These are phyloP conservation scores for Neurospora hispaniola DNA, from an alignment of 495 filamentous ascomycete species.

Conservation along the genomic window DNA sequence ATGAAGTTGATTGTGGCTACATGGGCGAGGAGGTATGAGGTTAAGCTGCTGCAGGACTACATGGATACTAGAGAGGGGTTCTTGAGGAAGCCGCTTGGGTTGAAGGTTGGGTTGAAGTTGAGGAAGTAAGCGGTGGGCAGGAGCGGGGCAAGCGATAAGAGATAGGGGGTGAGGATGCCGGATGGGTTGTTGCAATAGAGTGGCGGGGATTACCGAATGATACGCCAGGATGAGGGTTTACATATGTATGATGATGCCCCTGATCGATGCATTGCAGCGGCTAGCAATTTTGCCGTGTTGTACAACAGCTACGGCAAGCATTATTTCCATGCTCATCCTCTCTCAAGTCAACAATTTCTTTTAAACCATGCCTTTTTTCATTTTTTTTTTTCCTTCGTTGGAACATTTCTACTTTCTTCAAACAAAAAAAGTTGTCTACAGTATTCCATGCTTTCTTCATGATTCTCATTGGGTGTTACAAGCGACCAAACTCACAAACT, in stretches of 20 bases:
- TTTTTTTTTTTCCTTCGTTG: no score
- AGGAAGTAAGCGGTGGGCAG: neutral
- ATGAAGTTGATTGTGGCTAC: slow-evolving; percentile 69
- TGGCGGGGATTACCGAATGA: neutral
- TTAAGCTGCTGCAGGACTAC: slow-evolving; percentile 55
- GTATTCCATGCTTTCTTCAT: neutral
- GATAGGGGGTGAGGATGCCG: neutral
- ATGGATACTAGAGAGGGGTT: slow-evolving; percentile 84
- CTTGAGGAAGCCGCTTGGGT: slow-evolving; percentile 71
- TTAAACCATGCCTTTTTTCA: neutral
- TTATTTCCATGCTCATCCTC: neutral
- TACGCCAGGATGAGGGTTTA: neutral
- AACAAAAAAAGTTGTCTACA: no score
- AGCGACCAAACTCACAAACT: neutral
- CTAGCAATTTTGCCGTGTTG: neutral
- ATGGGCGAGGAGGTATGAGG: slow-evolving; percentile 67
- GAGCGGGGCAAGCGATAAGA: neutral
- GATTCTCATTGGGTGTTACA: neutral
- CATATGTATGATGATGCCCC: neutral
- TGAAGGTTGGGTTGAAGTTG: slow-evolving; percentile 54
- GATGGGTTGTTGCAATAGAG: neutral
- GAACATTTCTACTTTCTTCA: no score
- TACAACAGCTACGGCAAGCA: neutral
- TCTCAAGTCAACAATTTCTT: neutral
- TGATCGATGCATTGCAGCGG: neutral